Evolutionary conservation across 768 basidiomycete species (phyloP).

Genomic region (Nidularia pulvinata): DNA sequence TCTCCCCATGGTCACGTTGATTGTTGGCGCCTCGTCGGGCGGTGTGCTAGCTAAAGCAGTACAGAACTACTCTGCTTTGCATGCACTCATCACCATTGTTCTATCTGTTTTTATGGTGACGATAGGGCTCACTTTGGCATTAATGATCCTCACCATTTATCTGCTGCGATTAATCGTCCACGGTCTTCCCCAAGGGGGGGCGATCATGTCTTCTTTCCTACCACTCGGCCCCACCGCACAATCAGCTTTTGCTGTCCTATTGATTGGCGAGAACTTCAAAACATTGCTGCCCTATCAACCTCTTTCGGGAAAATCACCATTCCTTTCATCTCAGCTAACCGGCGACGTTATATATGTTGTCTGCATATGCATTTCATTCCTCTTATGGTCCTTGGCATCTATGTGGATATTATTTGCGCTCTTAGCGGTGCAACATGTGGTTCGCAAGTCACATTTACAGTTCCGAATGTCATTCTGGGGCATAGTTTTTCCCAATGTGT

Average conservation of each 20-base stretch:
- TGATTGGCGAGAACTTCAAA: slow-evolving; percentile 52
- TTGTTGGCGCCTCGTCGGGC: slow-evolving; percentile 71
- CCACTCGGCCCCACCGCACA: slow-evolving; percentile 77
- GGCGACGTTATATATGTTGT: slow-evolving; percentile 38
- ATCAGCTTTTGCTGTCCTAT: slow-evolving; percentile 53
- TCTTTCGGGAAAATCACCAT: slow-evolving; percentile 21
- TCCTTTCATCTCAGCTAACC: slow-evolving; percentile 28
- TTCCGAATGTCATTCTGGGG: slow-evolving; percentile 69
- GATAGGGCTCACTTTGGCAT: slow-evolving; percentile 55
- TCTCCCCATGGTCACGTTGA: slow-evolving; percentile 73
- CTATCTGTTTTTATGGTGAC: slow-evolving; percentile 55
- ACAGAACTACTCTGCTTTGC: slow-evolving; percentile 33
- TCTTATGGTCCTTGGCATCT: slow-evolving; percentile 61
- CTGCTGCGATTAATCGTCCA: slow-evolving; percentile 55
- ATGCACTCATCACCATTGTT: slow-evolving; percentile 55
- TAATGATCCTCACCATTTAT: slow-evolving; percentile 71
- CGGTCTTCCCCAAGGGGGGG: slow-evolving; percentile 47
- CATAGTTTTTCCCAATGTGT: slow-evolving; percentile 67
- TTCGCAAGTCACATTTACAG: slow-evolving; percentile 36
- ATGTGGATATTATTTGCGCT: slow-evolving; percentile 64
- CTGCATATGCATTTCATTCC: slow-evolving; percentile 45
- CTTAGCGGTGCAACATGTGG: slow-evolving; percentile 41
- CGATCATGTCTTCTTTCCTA: slow-evolving; percentile 64
- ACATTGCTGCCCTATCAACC: slow-evolving; percentile 25
- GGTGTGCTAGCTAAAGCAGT: slow-evolving; percentile 56